Evolutionary conservation across 306 rosid species (phyloP).

Genomic region (cucumber (Cucumis sativus)): DNA sequence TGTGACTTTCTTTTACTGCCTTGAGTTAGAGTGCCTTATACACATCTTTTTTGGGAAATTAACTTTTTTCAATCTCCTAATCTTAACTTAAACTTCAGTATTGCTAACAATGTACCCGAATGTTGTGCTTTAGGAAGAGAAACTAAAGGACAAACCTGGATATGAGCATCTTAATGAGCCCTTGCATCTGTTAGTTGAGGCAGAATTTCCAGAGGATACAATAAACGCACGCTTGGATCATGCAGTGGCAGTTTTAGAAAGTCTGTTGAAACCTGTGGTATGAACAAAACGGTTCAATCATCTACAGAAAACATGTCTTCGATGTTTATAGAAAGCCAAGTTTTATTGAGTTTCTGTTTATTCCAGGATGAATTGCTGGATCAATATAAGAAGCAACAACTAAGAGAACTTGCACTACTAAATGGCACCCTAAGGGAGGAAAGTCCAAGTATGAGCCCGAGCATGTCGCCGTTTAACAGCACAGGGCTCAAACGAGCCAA

Average conservation of each 20-base stretch:
- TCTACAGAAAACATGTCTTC: neutral
- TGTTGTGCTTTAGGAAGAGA: slow-evolving; percentile 50
- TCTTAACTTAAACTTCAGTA: neutral
- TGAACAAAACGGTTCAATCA: neutral
- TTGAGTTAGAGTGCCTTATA: neutral
- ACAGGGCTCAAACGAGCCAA: slow-evolving; percentile 87
- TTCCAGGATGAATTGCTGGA: slow-evolving; percentile 73
- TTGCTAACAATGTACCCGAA: neutral
- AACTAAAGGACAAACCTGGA: slow-evolving; percentile 74
- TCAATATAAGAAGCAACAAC: slow-evolving; percentile 82
- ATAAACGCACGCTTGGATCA: slow-evolving; percentile 71
- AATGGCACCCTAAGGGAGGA: slow-evolving; percentile 89
- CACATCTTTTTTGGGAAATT: neutral
- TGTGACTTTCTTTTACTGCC: neutral
- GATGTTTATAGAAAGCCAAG: too few species aligned
- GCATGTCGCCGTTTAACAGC: slow-evolving; percentile 81
- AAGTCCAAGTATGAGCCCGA: slow-evolving; percentile 93
- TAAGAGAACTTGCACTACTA: slow-evolving; percentile 75
- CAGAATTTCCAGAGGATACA: slow-evolving; percentile 78
- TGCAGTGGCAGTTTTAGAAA: slow-evolving; percentile 70
- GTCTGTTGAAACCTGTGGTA: slow-evolving; percentile 94
- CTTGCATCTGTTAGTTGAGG: slow-evolving; percentile 78
- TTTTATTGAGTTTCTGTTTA: neutral
- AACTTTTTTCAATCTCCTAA: neutral
- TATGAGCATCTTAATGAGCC: slow-evolving; percentile 90